These are phyloP conservation scores for Lobosporangium transversale DNA, from an alignment of 192 early-diverging fungal species.

Conservation along the genomic window DNA sequence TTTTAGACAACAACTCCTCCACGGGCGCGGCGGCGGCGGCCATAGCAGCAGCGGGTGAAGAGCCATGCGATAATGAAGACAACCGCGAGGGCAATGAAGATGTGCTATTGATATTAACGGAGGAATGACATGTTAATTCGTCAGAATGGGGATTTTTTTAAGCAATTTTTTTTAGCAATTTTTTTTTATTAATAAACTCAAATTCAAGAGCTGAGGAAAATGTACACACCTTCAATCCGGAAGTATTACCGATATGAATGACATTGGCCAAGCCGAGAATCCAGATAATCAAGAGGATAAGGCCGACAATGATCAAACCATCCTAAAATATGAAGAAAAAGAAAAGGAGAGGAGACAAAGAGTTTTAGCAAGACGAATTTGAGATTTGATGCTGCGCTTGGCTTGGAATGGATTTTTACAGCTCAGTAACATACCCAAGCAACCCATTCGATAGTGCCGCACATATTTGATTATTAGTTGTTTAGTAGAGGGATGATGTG, in stretches of 20 bases:
- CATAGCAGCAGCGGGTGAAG: slow-evolving; percentile 35
- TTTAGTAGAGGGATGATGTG: background rate
- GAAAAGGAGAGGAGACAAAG: background rate
- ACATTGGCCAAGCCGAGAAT: slow-evolving; percentile 27
- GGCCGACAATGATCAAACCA: slow-evolving; percentile 31
- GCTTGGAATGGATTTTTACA: no score
- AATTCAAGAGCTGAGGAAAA: no score
- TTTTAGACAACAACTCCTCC: slow-evolving; percentile 17
- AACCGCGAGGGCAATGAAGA: slow-evolving; percentile 35
- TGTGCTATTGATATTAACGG: slow-evolving; percentile 11
- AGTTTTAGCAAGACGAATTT: background rate
- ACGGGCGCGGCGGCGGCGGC: slow-evolving; percentile 23
- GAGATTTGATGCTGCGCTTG: no score
- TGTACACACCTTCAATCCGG: slow-evolving; percentile 25
- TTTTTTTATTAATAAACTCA: background rate
- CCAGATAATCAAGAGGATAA: slow-evolving; percentile 40
- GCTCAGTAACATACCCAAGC: slow-evolving; percentile 29
- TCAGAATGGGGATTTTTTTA: background rate
- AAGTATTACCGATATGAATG: slow-evolving; percentile 20
- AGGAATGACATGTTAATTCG: background rate
- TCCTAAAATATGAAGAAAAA: slow-evolving; percentile 1
- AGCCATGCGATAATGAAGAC: slow-evolving; percentile 43
- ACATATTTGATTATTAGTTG: slow-evolving; percentile 11
- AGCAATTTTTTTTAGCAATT: background rate
- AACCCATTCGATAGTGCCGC: slow-evolving; percentile 28